These are phyloP conservation scores for Parachaetomium inaequale DNA, from an alignment of 495 filamentous ascomycete species.

Conservation along the genomic window DNA sequence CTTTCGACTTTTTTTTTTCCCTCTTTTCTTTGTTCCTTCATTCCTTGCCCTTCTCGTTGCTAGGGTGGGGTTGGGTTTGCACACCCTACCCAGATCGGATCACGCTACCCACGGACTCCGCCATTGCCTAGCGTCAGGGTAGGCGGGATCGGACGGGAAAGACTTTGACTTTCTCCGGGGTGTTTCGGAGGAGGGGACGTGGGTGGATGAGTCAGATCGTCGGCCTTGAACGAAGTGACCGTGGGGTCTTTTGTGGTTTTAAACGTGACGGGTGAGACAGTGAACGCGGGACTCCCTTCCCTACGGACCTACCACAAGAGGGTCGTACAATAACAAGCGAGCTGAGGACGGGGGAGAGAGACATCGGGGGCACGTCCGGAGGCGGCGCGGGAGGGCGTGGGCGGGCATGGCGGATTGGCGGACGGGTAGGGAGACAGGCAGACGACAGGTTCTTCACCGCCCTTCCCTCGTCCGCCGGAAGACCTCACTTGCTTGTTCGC, in stretches of 20 bases:
- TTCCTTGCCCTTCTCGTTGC: background rate
- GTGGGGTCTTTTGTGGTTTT: background rate
- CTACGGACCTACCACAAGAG: background rate
- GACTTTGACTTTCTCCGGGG: background rate
- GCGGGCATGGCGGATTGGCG: background rate
- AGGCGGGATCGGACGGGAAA: background rate
- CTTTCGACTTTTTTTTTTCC: conserved; percentile 10
- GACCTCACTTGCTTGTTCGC: too few species aligned
- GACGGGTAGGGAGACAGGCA: background rate
- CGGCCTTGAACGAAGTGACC: background rate
- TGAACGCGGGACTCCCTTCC: background rate
- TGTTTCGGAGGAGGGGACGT: background rate
- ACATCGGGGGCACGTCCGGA: background rate
- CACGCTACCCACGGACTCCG: background rate
- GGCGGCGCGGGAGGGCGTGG: background rate
- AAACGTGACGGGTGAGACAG: background rate
- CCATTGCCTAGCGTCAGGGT: background rate
- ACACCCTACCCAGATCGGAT: conserved; percentile 4
- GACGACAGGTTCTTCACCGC: background rate
- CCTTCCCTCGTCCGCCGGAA: too few species aligned
- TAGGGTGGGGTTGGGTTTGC: background rate
- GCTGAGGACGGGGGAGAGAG: background rate
- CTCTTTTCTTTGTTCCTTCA: conserved; percentile 1
- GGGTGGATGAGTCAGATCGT: background rate
- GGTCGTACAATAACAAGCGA: background rate